A percentile compares a stretch with the other conserved stretches of the same genome.
Evolutionary conservation across 805 yeast genomes (phyloP).

Genomic region (Yamadazyma nakazawae): DNA sequence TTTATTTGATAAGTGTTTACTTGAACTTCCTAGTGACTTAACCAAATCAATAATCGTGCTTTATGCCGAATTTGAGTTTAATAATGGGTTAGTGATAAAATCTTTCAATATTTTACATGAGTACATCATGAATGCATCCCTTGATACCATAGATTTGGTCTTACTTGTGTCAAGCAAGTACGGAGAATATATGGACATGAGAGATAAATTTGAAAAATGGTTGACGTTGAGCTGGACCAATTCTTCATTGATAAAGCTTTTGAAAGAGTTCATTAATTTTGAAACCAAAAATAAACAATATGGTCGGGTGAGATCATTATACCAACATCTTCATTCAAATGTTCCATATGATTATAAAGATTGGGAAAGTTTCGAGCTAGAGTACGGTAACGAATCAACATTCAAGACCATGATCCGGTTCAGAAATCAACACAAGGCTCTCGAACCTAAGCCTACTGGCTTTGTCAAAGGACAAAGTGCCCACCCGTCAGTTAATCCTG

Average conservation of each 20-base stretch:
- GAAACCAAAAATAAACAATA: slow-evolving; percentile 55
- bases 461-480: slow-evolving; percentile 40
- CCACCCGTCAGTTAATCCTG: slow-evolving; percentile 41
- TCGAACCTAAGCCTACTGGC: slow-evolving; percentile 21
- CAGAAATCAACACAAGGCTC: slow-evolving; percentile 39
- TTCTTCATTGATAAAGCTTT: slow-evolving; percentile 47
- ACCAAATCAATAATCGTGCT: slow-evolving; percentile 48
- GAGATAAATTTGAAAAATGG: slow-evolving; percentile 9
- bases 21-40: slow-evolving; percentile 31
- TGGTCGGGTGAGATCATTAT: slow-evolving; percentile 60
- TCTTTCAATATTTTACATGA: slow-evolving; percentile 31
- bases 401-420: slow-evolving; percentile 70
- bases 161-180: background rate
- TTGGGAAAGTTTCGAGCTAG: slow-evolving; percentile 76
- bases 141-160: slow-evolving; percentile 8
- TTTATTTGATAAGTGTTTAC: slow-evolving; percentile 56
- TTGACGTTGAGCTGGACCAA: slow-evolving; percentile 38
- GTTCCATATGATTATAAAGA: slow-evolving; percentile 8
- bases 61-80: slow-evolving; percentile 63
- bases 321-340: slow-evolving; percentile 34
- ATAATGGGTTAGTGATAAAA: slow-evolving; percentile 47
- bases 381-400: slow-evolving; percentile 64
- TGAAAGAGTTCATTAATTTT: slow-evolving; percentile 51
- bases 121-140: slow-evolving; percentile 9
- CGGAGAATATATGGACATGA: slow-evolving; percentile 7